Percentiles rank a stretch among this genome's conserved stretches.
Conservation (phyloP, 1,284 basidiomycete species). For the Tilletia setariae region DNA sequence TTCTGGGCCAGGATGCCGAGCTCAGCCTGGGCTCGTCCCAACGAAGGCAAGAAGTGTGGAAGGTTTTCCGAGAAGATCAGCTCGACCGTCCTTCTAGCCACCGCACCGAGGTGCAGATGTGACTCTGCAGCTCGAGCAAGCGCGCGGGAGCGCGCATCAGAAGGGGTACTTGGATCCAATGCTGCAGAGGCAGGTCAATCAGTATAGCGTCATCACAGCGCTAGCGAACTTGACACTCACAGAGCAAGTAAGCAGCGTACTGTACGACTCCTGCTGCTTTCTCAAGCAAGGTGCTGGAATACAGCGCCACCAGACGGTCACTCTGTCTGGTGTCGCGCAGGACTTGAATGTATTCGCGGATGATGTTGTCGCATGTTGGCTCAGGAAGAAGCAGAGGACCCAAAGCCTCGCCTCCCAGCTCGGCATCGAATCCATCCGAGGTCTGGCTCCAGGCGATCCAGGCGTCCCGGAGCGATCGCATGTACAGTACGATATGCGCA, state of each 20-base stretch:
- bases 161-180: slow-evolving; percentile 69
- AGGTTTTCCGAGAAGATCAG: slow-evolving; percentile 62
- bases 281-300: slow-evolving; percentile 84
- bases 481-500: slow-evolving; percentile 85
- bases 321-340: slow-evolving; percentile 68
- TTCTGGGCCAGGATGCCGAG: slow-evolving; percentile 22
- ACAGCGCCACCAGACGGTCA: slow-evolving; percentile 83
- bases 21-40: slow-evolving; percentile 22
- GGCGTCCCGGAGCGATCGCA: slow-evolving; percentile 69
- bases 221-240: background rate
- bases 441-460: background rate
- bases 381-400: slow-evolving; percentile 34
- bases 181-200: slow-evolving; percentile 54
- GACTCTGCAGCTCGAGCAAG: slow-evolving; percentile 76
- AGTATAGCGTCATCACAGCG: background rate
- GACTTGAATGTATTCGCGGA: slow-evolving; percentile 83
- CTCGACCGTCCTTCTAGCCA: slow-evolving; percentile 77
- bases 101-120: slow-evolving; percentile 74
- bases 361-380: slow-evolving; percentile 70
- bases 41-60: slow-evolving; percentile 48
- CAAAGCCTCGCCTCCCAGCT: background rate
- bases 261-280: slow-evolving; percentile 76
- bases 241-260: slow-evolving; percentile 77
- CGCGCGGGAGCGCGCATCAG: slow-evolving; percentile 68
- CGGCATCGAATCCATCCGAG: background rate